Base-by-base conservation (phyloP, 495 filamentous ascomycete species). In the Rostrohypoxylon terebratum region DNA sequence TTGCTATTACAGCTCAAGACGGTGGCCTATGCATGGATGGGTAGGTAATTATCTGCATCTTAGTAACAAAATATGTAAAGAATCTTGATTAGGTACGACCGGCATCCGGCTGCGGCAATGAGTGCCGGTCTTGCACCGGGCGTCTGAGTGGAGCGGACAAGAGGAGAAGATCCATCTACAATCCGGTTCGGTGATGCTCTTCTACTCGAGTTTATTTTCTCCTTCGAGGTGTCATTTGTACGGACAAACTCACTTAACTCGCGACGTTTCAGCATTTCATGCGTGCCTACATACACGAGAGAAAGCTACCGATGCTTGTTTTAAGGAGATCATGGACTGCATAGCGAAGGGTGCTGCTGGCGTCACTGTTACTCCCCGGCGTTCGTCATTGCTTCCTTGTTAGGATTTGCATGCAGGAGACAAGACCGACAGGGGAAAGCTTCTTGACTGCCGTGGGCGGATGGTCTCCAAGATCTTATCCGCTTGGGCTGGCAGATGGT, bases 401-500 rank as follows among this genome's bases (percentile, higher is more conserved):
- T 67, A 20, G 63, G 48, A 60, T 21, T 63, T 48, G 18, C 28
- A 7, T 66, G 66, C 62, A 74, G 66, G 60, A 55, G n/a, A 59
- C 42, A 45, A 23, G 62, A 59, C 36, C 61, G 23, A 66, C 33
- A 55, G 44, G 61, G 66, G 54, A 36, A 55, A 23, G 45, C 45
- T 28, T 54, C 55, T 51, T 59, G 28, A 33, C 34, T 60, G 40
- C 59, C 25, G 59, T 38, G 18, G 31, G 33, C 23, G 23, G 53
- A 9, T 60, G 45, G 45, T 16, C 58, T 45, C 58, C 42, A 63
- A 66, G 71, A 66, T 67, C 51, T 59, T 42, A 63, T 60, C 50
- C 65, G 63, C 54, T 18, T 34, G 28, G 66, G 44, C 18, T 59
- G 44, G 51, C 23, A 45, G 63, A 47, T 45, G 50, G 48, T 74